Evolutionary conservation across 805 yeast species (phyloP).

Genomic region (Metschnikowia gelsemii): DNA sequence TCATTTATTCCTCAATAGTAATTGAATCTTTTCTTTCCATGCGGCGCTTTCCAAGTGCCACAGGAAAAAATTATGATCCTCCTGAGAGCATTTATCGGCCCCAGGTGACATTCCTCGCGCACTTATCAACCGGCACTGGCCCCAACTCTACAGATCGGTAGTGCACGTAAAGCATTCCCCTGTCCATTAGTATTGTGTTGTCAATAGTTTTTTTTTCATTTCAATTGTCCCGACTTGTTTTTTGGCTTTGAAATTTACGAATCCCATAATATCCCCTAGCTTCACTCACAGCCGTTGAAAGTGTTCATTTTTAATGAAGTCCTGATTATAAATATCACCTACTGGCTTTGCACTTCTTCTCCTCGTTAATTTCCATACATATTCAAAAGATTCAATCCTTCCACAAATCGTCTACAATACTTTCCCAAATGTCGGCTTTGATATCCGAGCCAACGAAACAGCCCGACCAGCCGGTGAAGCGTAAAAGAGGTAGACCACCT

Average conservation of each 20-base stretch:
- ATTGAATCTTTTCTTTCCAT: no score
- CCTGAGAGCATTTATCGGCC: no score
- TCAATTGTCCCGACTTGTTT: background rate
- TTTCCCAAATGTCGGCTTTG: constrained; percentile 1
- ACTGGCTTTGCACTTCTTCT: constrained; percentile 1
- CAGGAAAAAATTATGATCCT: no score
- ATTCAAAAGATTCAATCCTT: no score
- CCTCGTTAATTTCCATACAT: background rate
- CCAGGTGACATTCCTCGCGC: background rate
- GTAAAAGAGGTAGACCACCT: constrained; percentile 48
- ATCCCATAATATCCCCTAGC: background rate
- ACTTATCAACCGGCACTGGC: constrained; percentile 3
- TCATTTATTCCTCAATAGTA: no score
- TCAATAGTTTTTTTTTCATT: background rate
- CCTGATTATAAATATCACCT: constrained; percentile 1
- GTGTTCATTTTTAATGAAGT: background rate
- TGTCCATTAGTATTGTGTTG: constrained; percentile 3
- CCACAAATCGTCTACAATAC: no score
- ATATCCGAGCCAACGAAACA: constrained; percentile 4
- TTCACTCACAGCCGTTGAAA: background rate
- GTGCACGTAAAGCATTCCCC: constrained; percentile 1
- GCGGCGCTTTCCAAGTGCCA: no score
- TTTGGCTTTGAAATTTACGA: background rate
- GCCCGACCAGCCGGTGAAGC: constrained; percentile 27
- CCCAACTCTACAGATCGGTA: constrained; percentile 1